Evolutionary conservation across 257 asterid species (phyloP), one percentile per base, ranked within the genome.

Genomic region (Cruciata laevipes): DNA sequence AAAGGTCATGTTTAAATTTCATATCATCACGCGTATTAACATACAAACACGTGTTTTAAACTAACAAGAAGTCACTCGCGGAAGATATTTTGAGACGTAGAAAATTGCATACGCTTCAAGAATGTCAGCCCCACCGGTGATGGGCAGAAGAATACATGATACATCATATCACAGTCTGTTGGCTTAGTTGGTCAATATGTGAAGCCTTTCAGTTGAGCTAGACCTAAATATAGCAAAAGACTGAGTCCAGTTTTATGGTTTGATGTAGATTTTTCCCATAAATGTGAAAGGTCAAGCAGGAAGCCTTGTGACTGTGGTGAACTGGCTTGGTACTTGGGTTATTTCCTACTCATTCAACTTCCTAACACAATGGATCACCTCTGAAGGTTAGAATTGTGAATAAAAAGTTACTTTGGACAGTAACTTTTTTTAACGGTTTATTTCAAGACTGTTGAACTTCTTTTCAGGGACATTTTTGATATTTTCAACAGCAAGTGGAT

Each of bases 201-300:
- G 38, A 60, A 60, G 65, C 21, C 27, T 47, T 47, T 47, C 55
- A 47, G 20, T 47, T 47, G 55, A 47, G 55, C 49, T 23, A 27
- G 55, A n/a, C n/a, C 60, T 23, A 40, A 33, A 63, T 27, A 10
- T 24, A 37, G 38, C 31, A 27, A 17, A 31, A 27, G 16, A 16
- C 20, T 14, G 35, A 31, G 35, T 49, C 37, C 20, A 2, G 33
- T 11, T 2, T 62, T 44, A 14, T 60, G 9, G 4, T 58, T 13
- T 75, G 79, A 42, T 18, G 58, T 86, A 90, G 96, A 85, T 93
- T 55, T 93, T 93, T 65, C 97, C 97, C 2, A 85, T 93, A 62
- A 93, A 93, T 67, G 87, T 93, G 69, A 90, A 93, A 82, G 96
- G 97, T 33, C 55, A 75, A 55, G 97, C 94, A 21, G 96, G 96